Evolutionary conservation across 768 basidiomycete species (phyloP), one percentile per base, ranked within the genome.

Genomic region (Cantharellus anzutake): DNA sequence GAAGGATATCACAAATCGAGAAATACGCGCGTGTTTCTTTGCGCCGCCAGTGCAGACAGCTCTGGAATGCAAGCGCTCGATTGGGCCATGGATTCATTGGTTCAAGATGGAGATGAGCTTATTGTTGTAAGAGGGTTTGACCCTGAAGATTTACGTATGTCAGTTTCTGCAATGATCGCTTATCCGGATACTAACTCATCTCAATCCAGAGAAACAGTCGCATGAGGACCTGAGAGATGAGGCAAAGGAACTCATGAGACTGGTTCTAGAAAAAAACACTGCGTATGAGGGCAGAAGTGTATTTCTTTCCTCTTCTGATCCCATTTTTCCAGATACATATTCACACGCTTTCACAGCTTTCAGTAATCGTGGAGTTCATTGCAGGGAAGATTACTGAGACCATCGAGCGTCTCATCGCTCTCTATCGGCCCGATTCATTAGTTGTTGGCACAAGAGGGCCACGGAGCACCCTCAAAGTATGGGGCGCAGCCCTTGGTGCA

Each of bases 51-150:
- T 51, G 75, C 83, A 0, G 92, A 96, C 65, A 92, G 94, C 71
- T 87, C 84, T 61, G 93, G 93, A 0, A 71, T 76, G 3, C 81
- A 91, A 65, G 93, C 94, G 0, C 73, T 98, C 4, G 89, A 96
- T 60, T 99, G 94, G 94, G 75, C 80, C n/a, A 75, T 97, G 38
- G 86, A 89, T 65, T 76, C 78, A 41, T 75, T 99, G 5, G 80
- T 84, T 4, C 84, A 87, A 69, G 85, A 88, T 60, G 87, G 88
- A 1, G 94, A 98, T 68, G 94, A 98, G 71, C 72, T 98, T 29
- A 82, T 99, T 60, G 84, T 97, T 4, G 86, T 88, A 60, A 75
- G 94, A 42, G 94, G 94, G 0, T 79, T 94, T 11, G 91, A 94
- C 63, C 79, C 86, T 62, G 92, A 91, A 41, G 86, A 84, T 41